A percentile compares a stretch with the other conserved stretches of the same genome.
phyloP scores from a whole-genome alignment of 805 yeast species.

The Saccharomycodes ludwigii region DNA sequence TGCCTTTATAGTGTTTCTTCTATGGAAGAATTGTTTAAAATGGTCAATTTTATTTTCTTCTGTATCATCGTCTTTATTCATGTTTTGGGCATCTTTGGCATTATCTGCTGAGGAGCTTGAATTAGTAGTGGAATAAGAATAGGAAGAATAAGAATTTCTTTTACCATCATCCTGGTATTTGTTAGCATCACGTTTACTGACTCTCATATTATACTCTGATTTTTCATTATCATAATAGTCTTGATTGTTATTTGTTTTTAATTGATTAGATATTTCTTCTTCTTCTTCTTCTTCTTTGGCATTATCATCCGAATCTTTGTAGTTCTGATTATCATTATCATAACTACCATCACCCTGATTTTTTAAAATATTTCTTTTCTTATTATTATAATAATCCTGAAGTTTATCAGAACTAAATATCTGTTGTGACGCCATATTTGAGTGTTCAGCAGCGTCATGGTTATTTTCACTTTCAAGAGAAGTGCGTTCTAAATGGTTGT shows the following conservation, averaged over 20 bases:
- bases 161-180: background rate
- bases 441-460: background rate
- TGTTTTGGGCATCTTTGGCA: background rate
- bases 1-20: conserved; percentile 5
- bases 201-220: background rate
- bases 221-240: background rate
- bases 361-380: conserved; percentile 1
- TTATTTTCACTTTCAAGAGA: background rate
- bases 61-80: conserved; percentile 5
- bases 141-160: conserved; percentile 1
- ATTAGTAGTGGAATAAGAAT: background rate
- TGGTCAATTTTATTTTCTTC: conserved; percentile 13
- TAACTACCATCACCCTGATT: background rate
- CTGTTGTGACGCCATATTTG: background rate
- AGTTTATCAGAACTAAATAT: background rate
- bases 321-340: background rate
- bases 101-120: conserved; percentile 1
- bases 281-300: conserved; percentile 2
- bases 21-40: conserved; percentile 13
- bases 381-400: background rate
- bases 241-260: background rate
- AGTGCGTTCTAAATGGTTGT: conserved; percentile 3
- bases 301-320: background rate
- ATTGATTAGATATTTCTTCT: background rate
- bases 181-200: conserved; percentile 1